Percentiles rank a stretch among this genome's conserved stretches.
phyloP scores from a whole-genome alignment of 345 rosid genomes.

The Eucalyptus sideroxylon region DNA sequence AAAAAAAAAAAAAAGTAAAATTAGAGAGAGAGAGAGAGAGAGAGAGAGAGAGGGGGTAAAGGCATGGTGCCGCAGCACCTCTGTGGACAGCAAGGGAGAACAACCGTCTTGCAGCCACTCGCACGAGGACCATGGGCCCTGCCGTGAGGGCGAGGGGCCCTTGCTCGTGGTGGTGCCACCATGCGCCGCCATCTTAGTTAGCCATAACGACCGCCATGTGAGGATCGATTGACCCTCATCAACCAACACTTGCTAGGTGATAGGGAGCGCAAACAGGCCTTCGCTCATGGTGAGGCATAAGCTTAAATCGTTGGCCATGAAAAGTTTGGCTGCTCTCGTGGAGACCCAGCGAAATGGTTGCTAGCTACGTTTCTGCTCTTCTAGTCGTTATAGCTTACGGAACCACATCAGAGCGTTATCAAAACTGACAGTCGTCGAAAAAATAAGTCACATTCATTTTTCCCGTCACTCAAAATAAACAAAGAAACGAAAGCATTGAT shows the following conservation, averaged over 20 bases:
- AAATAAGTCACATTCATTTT: not conserved
- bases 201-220: not conserved
- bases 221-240: not conserved
- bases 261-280: not conserved
- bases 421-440: not conserved
- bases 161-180: not conserved
- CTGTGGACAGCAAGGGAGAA: not conserved
- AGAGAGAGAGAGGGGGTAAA: too few species aligned
- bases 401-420: not conserved
- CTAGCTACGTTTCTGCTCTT: not conserved
- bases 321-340: not conserved
- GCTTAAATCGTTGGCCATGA: not conserved
- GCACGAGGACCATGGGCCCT: not conserved
- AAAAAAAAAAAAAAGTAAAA: too few species aligned
- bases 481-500: not conserved
- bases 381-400: not conserved
- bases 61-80: not conserved
- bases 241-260: not conserved
- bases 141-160: not conserved
- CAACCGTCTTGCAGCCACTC: not conserved
- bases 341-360: not conserved
- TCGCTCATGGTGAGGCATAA: not conserved
- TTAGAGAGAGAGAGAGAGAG: not conserved
- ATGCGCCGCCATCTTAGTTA: not conserved
- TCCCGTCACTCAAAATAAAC: not conserved